Evolutionary conservation across 2,329 filamentous ascomycete species (phyloP).

Genomic region (Botrytis paeoniae): DNA sequence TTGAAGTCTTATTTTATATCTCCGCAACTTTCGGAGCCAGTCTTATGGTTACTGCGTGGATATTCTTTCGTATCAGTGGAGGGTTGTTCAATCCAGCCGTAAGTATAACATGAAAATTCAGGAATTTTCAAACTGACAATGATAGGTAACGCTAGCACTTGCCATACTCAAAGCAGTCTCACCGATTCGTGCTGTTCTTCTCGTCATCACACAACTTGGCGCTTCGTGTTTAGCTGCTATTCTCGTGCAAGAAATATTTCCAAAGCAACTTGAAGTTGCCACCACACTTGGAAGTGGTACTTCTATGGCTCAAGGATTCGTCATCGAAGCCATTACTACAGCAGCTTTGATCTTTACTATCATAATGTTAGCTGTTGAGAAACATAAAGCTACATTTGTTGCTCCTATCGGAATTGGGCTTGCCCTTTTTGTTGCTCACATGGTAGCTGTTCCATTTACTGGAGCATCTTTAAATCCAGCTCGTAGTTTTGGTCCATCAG

Average conservation of each 20-base stretch:
- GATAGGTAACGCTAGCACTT: conserved; percentile 39
- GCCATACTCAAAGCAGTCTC: conserved; percentile 39
- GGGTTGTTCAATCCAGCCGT: conserved; percentile 51
- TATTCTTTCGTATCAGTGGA: conserved; percentile 52
- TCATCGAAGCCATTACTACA: conserved; percentile 50
- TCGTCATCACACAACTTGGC: conserved; percentile 39
- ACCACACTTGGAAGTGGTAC: conserved; percentile 44
- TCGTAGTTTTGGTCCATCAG: conserved; percentile 48
- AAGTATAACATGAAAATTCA: not conserved
- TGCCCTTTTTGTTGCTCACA: conserved; percentile 45
- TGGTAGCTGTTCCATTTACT: conserved; percentile 42
- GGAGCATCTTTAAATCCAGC: conserved; percentile 50
- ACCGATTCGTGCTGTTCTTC: conserved; percentile 34
- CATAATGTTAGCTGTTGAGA: conserved; percentile 50
- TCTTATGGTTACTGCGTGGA: conserved; percentile 53
- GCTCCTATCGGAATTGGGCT: conserved; percentile 43
- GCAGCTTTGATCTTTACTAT: conserved; percentile 49
- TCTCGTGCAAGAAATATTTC: conserved; percentile 42
- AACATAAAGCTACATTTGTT: conserved; percentile 46
- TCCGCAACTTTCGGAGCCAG: conserved; percentile 37
- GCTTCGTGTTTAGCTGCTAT: conserved; percentile 42
- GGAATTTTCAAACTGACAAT: not conserved
- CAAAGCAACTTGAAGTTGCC: conserved; percentile 38
- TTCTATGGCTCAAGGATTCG: conserved; percentile 45
- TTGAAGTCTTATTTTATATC: conserved; percentile 41